Base-by-base conservation (phyloP, 1,284 basidiomycete genomes). In the Stygiomarasmius scandens region DNA sequence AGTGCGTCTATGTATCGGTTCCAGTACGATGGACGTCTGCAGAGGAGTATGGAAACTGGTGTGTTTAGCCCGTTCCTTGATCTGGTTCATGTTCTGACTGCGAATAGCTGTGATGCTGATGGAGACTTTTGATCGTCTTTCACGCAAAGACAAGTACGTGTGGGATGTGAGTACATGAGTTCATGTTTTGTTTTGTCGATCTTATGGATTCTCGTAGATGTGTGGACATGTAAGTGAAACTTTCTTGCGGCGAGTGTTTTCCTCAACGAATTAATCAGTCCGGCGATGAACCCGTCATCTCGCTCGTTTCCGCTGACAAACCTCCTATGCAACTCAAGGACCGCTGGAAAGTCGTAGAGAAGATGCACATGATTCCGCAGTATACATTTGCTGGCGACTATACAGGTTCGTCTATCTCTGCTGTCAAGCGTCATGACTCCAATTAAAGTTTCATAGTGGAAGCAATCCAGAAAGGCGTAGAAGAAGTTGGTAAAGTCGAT, bases 1-100 rank as follows among this genome's bases (percentile, higher is more conserved):
- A 87, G 85, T 65, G 85, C 82, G n/a, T 88, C 86, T 0, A 88
- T 88, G 85, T 84, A 87, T 67, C 84, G 86, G 4, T 88, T 88
- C 74, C 86, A 88, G 61, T 85, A 86, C 56, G 86, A 88, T 66
- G 85, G 84, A 3, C 80, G 86, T 3, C 64, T 88, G 58, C 77
- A 82, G 62, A 70, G 85, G 58, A 86, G 83, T 66, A 74, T 84
- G 72, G 85, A 88, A 67, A 86, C 86, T 58, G 85, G 85, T 84
- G 60, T 44, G 67, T 29, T 10, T 51, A 29, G 29, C 29, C 5
- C 22, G 38, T 2, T 25, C 56, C 5, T 22, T 43, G 8, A 5
- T 51, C 29, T 43, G 22, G 10, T n/a, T n/a, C 16, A 16, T 38
- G 38, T 52, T 19, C 27, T 36, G 9, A 25, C 44, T 36, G 24